These are phyloP conservation scores for Rhizopus arrhizus DNA, from an alignment of 371 early-diverging fungal genomes.

Conservation along the genomic window DNA sequence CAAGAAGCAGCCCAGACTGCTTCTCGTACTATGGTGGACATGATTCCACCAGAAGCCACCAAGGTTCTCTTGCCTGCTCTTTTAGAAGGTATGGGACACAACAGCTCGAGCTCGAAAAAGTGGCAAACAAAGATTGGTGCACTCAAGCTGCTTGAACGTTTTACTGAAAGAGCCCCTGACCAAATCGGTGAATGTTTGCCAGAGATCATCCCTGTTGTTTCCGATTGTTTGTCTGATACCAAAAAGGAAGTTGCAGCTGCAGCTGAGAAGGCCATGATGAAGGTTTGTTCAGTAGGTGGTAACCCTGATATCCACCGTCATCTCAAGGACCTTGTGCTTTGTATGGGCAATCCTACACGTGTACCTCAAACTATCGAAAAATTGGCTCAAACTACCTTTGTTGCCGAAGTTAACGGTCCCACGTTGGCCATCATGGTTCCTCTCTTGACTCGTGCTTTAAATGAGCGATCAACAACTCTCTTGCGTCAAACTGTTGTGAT, in stretches of 20 bases:
- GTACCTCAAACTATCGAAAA: conserved; percentile 72
- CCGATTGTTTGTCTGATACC: conserved; percentile 74
- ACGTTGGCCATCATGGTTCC: conserved; percentile 81
- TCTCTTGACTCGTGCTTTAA: conserved; percentile 64
- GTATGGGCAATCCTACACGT: conserved; percentile 76
- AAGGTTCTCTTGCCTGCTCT: conserved; percentile 62
- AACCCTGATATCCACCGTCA: conserved; percentile 78
- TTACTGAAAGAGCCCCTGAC: conserved; percentile 62
- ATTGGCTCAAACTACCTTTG: conserved; percentile 78
- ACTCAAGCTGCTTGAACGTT: conserved; percentile 56
- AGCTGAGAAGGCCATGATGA: conserved; percentile 61
- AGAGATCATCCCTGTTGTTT: conserved; percentile 71
- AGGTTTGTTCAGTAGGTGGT: conserved; percentile 71
- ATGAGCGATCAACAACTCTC: conserved; percentile 58
- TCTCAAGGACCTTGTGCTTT: conserved; percentile 66
- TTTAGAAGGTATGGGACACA: conserved; percentile 58
- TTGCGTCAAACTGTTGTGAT: conserved; percentile 65
- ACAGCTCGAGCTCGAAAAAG: conserved; percentile 61
- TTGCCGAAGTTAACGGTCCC: conserved; percentile 77
- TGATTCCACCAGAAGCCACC: conserved; percentile 62
- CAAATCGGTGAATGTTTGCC: conserved; percentile 70
- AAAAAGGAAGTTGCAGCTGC: conserved; percentile 64
- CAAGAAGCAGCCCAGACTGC: conserved; percentile 75
- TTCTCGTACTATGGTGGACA: conserved; percentile 52
- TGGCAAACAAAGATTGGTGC: conserved; percentile 81